Evolutionary conservation across 176 grass and related monocot genomes (phyloP).

Genomic region (Stipa capillata): DNA sequence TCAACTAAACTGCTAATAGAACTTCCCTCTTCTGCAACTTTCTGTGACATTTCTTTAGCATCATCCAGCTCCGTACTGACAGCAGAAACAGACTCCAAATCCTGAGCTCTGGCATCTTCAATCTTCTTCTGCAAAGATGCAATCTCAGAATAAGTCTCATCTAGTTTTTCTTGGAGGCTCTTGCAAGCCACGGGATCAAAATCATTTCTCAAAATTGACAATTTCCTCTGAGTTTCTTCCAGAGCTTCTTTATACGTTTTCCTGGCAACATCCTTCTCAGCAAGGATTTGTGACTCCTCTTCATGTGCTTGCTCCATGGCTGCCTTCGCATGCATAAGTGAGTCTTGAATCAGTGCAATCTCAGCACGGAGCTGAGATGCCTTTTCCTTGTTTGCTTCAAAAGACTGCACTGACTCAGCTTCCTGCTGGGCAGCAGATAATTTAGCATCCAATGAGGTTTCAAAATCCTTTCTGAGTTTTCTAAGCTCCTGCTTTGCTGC

Average conservation of each 20-base stretch:
- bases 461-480: constrained; percentile 81
- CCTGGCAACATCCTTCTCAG: constrained; percentile 64
- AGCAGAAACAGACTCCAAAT: constrained; percentile 56
- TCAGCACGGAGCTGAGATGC: constrained; percentile 59
- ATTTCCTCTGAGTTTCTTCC: constrained; percentile 67
- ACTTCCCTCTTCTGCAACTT: constrained; percentile 66
- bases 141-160: constrained; percentile 58
- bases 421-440: constrained; percentile 71
- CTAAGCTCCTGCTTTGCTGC: constrained; percentile 75
- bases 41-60: constrained; percentile 71
- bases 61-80: constrained; percentile 67
- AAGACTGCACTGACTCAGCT: constrained; percentile 53
- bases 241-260: constrained; percentile 54
- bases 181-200: constrained; percentile 63
- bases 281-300: constrained; percentile 59
- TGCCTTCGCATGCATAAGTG: constrained; percentile 62
- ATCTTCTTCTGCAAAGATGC: constrained; percentile 60
- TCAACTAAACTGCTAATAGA: constrained; percentile 58
- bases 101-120: constrained; percentile 49
- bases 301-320: constrained; percentile 69
- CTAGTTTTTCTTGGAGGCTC: constrained; percentile 64
- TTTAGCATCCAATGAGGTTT: constrained; percentile 62
- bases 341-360: constrained; percentile 55
- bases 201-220: constrained; percentile 59
- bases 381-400: constrained; percentile 66